These are phyloP conservation scores for Barnettozyma vustinii DNA, from an alignment of 805 yeast genomes.

Conservation along the genomic window DNA sequence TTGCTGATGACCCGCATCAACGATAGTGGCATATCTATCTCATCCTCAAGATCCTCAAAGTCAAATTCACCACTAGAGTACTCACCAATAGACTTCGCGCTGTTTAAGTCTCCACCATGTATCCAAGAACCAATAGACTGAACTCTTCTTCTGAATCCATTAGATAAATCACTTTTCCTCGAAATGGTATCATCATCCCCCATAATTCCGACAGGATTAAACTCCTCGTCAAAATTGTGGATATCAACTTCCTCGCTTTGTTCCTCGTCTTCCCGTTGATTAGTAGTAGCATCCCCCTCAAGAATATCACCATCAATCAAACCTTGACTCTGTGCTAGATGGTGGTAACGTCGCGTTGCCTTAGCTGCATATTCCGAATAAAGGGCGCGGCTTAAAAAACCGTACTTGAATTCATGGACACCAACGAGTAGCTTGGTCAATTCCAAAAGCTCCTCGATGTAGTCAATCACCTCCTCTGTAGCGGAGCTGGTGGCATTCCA, in stretches of 20 bases:
- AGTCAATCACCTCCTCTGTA: constrained; percentile 43
- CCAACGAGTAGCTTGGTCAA: constrained; percentile 41
- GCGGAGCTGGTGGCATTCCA: constrained; percentile 51
- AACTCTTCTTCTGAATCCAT: constrained; percentile 30
- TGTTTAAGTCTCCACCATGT: constrained; percentile 18
- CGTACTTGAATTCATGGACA: constrained; percentile 43
- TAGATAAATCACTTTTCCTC: constrained; percentile 16
- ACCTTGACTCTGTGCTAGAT: constrained; percentile 12
- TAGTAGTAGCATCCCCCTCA: background rate
- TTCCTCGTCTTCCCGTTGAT: background rate
- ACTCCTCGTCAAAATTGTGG: background rate
- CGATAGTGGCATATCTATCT: constrained; percentile 31
- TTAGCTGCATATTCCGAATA: constrained; percentile 38
- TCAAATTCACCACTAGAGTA: constrained; percentile 3
- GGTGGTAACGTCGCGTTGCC: constrained; percentile 32
- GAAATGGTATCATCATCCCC: constrained; percentile 1
- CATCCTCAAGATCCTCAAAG: constrained; percentile 12
- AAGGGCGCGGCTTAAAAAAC: constrained; percentile 44
- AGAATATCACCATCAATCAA: constrained; percentile 2
- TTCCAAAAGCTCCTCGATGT: constrained; percentile 40
- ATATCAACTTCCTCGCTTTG: background rate
- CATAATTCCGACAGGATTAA: constrained; percentile 8
- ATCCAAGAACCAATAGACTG: constrained; percentile 32
- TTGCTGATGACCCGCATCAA: constrained; percentile 32
- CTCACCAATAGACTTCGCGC: constrained; percentile 25